Base-by-base conservation (phyloP, 768 basidiomycete genomes). In the Pisolithus marmoratus region DNA sequence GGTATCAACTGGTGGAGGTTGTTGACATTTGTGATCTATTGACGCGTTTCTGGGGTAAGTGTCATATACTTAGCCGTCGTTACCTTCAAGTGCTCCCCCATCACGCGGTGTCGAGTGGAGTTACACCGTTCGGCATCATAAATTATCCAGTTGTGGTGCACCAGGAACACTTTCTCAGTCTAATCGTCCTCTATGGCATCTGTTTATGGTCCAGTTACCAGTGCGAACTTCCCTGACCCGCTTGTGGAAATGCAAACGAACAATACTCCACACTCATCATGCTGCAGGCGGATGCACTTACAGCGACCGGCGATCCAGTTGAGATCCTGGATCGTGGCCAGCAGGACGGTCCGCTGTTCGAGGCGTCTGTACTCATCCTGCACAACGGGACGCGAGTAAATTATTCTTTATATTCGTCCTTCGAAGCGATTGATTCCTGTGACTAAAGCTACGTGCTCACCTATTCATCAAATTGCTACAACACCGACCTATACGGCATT, bases 401-500 rank as follows among this genome's bases (percentile, higher is more conserved):
- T 43, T 12, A 37, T 6, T 27, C 14, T 20, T 20, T 11, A 8
- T 42, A n/a, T 19, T 14, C 7, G 26, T 17, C 9, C 14, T 24
- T 20, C 8, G 17, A 17, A 31, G 38, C 29, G 38, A 26, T 42
- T 29, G 20, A 12, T 9, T 5, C n/a, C 9, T 23, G 29, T 48
- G 31, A 14, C 11, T 41, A 27, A 42, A 56, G 60, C 26, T 63
- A 63, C 46, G 54, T 60, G 38, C 52, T 64, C 36, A 67, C 66
- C 51, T 70, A 66, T 58, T 61, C 58, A 38, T 66, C 64, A 7
- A 63, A 63, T 23, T 60, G 62, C 57, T 70, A 65, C 49, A 54
- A 59, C 26, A 54, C 55, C 15, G 46, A 54, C 12, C 43, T 54
- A 3, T 68, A 68, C 38, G 67, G 68, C 46, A 53, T 66, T 4